phyloP scores from a whole-genome alignment of 306 rosid genomes.

The Phaseolus lunatus region DNA sequence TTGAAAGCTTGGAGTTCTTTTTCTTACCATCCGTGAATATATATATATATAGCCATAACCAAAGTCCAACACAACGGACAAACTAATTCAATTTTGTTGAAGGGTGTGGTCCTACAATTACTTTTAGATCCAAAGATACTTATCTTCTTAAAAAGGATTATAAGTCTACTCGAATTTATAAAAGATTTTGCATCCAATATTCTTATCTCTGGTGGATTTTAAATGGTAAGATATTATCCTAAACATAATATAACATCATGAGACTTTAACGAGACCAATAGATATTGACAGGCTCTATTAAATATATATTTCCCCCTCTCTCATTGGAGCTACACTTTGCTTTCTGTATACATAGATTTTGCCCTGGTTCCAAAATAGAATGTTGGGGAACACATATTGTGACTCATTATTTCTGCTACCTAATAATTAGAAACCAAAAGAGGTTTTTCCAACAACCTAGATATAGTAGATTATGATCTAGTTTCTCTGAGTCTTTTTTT shows the following conservation, averaged over 20 bases:
- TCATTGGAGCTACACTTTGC: slow-evolving; percentile 11
- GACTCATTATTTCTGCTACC: slow-evolving; percentile 1
- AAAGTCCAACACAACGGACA: slow-evolving; percentile 3
- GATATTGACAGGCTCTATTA: neutral
- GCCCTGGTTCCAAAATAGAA: neutral
- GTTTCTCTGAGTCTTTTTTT: neutral
- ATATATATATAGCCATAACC: neutral
- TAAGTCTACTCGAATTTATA: no score
- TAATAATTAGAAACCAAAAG: neutral
- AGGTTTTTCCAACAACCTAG: neutral
- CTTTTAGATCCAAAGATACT: no score
- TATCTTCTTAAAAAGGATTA: no score
- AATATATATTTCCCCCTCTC: neutral
- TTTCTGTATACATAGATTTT: neutral
- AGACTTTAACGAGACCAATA: neutral
- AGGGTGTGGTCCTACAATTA: slow-evolving; percentile 26
- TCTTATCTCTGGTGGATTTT: no score
- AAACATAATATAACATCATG: no score
- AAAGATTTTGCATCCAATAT: no score
- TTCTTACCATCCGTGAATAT: neutral
- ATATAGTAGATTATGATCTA: neutral
- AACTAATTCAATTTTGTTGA: neutral
- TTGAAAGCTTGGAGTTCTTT: neutral
- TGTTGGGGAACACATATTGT: slow-evolving; percentile 9
- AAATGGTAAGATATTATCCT: no score